phyloP scores from a whole-genome alignment of 371 early-diverging fungal genomes.

The Parasitella parasitica region DNA sequence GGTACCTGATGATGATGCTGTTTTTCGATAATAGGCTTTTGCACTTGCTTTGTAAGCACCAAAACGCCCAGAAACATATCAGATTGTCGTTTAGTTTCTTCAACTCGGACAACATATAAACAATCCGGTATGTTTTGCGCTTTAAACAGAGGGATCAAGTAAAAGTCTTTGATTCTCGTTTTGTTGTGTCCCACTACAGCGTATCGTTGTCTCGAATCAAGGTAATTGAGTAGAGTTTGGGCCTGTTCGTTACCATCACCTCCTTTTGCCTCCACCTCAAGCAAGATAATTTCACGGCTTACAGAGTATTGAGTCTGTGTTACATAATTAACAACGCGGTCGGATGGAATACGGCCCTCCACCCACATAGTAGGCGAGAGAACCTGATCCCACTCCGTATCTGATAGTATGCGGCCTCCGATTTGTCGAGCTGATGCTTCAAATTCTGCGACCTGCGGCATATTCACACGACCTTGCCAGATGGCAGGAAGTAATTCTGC shows the following conservation, averaged over 20 bases:
- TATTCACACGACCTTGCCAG: conserved; percentile 69
- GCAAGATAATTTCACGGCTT: conserved; percentile 61
- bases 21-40: not conserved
- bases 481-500: conserved; percentile 31
- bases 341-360: conserved; percentile 66
- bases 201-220: conserved; percentile 57
- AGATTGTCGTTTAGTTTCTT: conserved; percentile 33
- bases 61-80: conserved; percentile 58
- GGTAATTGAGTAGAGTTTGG: conserved; percentile 57
- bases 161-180: conserved; percentile 72
- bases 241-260: conserved; percentile 25
- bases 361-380: conserved; percentile 62
- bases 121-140: conserved; percentile 56
- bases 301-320: conserved; percentile 50
- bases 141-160: conserved; percentile 62
- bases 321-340: conserved; percentile 58
- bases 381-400: conserved; percentile 58
- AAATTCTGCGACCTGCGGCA: conserved; percentile 71
- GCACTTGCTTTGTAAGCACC: conserved; percentile 40
- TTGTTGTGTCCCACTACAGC: conserved; percentile 73
- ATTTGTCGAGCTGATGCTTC: conserved; percentile 60
- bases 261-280: conserved; percentile 47
- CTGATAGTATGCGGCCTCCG: conserved; percentile 51
- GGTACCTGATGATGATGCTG: not conserved
- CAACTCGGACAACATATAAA: conserved; percentile 45